Percentiles rank a stretch among this genome's conserved stretches.
These are phyloP conservation scores for Antrodiella citrinella DNA, from an alignment of 768 basidiomycete species.

Conservation along the genomic window DNA sequence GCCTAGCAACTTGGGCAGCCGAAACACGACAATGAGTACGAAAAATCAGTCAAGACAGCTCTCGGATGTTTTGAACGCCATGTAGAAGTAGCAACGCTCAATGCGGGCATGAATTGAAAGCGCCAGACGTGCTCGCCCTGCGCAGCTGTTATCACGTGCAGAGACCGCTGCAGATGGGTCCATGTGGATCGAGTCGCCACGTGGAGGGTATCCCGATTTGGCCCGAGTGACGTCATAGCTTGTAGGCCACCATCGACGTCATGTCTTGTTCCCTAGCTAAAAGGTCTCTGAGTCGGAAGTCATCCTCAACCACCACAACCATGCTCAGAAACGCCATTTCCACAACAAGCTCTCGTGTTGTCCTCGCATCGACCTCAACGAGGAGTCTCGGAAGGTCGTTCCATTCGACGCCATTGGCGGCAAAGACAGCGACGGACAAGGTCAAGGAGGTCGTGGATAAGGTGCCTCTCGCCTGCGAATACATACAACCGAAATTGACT, in stretches of 20 bases:
- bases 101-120: too few species aligned
- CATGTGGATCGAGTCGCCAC: neutral
- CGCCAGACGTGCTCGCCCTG: neutral
- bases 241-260: neutral
- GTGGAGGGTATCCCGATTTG: neutral
- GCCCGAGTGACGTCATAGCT: neutral
- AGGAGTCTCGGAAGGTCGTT: conserved; percentile 20
- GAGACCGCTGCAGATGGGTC: too few species aligned
- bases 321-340: conserved; percentile 24
- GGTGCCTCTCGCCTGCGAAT: conserved; percentile 22
- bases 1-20: too few species aligned
- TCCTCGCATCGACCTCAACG: conserved; percentile 11
- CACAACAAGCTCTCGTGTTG: conserved; percentile 11
- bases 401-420: conserved; percentile 23
- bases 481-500: conserved; percentile 30
- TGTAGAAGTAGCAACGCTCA: too few species aligned
- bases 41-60: too few species aligned
- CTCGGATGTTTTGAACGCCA: too few species aligned
- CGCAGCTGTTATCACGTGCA: neutral
- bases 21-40: too few species aligned
- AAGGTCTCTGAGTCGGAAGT: too few species aligned
- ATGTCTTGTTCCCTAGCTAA: neutral
- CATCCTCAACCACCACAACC: neutral
- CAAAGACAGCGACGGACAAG: conserved; percentile 31
- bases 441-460: conserved; percentile 31